Conservation (phyloP, 805 yeast genomes). For the Candida manassasensis region DNA sequence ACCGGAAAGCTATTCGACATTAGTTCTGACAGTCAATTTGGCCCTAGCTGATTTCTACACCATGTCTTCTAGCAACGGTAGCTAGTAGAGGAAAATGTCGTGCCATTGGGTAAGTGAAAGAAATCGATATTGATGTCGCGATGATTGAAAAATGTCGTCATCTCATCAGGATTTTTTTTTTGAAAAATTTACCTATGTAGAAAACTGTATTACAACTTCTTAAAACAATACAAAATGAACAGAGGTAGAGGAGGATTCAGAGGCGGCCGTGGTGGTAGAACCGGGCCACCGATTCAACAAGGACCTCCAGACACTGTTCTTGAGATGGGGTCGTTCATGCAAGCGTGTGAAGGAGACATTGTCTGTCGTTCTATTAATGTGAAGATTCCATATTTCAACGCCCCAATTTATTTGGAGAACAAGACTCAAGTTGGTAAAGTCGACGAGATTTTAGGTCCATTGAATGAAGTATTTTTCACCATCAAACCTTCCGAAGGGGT, state of each 20-base stretch:
- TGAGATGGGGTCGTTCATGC: slow-evolving; percentile 92
- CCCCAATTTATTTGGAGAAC: slow-evolving; percentile 95
- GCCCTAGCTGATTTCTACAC: no score
- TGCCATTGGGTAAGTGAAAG: not conserved
- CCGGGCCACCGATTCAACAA: slow-evolving; percentile 68
- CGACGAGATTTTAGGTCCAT: slow-evolving; percentile 96
- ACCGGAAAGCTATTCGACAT: no score
- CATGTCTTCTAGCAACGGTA: no score
- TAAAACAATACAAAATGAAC: slow-evolving; percentile 39
- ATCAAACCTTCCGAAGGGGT: slow-evolving; percentile 96
- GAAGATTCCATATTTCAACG: slow-evolving; percentile 96
- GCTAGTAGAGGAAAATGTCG: slow-evolving; percentile 4
- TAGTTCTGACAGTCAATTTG: no score
- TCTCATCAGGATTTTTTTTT: slow-evolving; percentile 9
- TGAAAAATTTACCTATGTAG: slow-evolving; percentile 8
- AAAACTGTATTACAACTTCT: not conserved
- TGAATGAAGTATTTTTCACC: slow-evolving; percentile 97
- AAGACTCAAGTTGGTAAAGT: slow-evolving; percentile 95
- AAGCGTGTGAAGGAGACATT: slow-evolving; percentile 94
- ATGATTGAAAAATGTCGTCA: not conserved
- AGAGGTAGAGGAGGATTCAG: slow-evolving; percentile 71
- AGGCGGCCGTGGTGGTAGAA: slow-evolving; percentile 64
- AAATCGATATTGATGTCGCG: not conserved
- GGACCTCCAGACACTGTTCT: slow-evolving; percentile 96
- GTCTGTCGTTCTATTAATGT: slow-evolving; percentile 93